phyloP scores from a whole-genome alignment of 345 rosid genomes.

The Camelina laxa region DNA sequence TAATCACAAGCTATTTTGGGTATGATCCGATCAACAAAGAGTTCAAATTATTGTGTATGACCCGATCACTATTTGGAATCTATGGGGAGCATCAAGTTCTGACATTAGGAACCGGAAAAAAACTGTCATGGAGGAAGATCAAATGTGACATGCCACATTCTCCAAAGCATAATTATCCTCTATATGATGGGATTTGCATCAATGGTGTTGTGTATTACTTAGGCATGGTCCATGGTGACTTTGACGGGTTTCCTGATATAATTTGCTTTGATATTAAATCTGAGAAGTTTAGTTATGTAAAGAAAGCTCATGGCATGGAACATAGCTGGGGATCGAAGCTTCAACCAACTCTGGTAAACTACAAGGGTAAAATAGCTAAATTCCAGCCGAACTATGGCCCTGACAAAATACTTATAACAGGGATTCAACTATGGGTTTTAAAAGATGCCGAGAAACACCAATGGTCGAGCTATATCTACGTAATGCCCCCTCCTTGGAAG shows the following conservation, averaged over 20 bases:
- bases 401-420: neutral
- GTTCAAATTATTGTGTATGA: no score
- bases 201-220: neutral
- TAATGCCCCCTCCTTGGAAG: neutral
- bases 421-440: neutral
- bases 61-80: no score
- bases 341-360: neutral
- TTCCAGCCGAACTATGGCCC: neutral
- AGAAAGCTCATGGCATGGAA: neutral
- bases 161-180: neutral
- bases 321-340: neutral
- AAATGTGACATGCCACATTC: neutral
- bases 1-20: no score
- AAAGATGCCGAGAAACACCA: neutral
- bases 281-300: neutral
- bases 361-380: neutral
- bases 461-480: neutral
- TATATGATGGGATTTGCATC: neutral
- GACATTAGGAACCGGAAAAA: neutral
- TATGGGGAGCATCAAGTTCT: neutral
- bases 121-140: neutral
- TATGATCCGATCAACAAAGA: no score
- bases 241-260: neutral
- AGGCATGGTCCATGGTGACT: neutral
- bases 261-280: constrained; percentile 1